Base-by-base conservation (phyloP, 768 basidiomycete genomes). In the Mycena amicta region DNA sequence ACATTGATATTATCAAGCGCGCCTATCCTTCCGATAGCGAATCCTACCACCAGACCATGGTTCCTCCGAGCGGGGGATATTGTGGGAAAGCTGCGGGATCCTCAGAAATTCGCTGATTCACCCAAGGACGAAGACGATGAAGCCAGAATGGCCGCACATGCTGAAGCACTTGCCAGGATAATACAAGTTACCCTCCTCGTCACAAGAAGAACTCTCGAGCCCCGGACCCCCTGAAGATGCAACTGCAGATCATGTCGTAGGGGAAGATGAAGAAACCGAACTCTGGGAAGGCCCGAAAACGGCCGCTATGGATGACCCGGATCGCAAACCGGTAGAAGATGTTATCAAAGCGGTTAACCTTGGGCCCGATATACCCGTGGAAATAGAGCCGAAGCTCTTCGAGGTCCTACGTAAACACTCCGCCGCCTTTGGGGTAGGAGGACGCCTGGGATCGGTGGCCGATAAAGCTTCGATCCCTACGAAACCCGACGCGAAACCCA, bases 261-360 rank as follows among this genome's bases (percentile, higher is more conserved):
- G 8, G 33, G 33, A 18, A 8, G 18, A 18, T 18, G 64, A 67
- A 4, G 58, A 62, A 5, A n/a, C n/a, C n/a, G 57, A 61, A 3
- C 13, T 70, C 3, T 66, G 65, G 52, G 68, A 69, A 52, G 68
- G 71, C 0, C 71, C 73, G 1, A 74, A 74, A 39, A 72, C 71
- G 0, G 50, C 69, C 0, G 70, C 70, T 30, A 25, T 60, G 1
- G 33, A 37, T 18, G 61, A 63, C 0, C 47, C 49, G 5, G 68
- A 70, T 18, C 39, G 20, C n/a, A 51, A 51, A 4, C 16, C 30
- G 3, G 5, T 20, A 37, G 18, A 8, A 8, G 40, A 26, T 50
- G 60, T 45, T 23, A 41, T 56, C 52, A 0, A 8, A 23, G 0
- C 29, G 53, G 1, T 49, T 61, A 16, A 45, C 26, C n/a, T 47